phyloP scores from a whole-genome alignment of 495 filamentous ascomycete species.

The Viridothelium virens region DNA sequence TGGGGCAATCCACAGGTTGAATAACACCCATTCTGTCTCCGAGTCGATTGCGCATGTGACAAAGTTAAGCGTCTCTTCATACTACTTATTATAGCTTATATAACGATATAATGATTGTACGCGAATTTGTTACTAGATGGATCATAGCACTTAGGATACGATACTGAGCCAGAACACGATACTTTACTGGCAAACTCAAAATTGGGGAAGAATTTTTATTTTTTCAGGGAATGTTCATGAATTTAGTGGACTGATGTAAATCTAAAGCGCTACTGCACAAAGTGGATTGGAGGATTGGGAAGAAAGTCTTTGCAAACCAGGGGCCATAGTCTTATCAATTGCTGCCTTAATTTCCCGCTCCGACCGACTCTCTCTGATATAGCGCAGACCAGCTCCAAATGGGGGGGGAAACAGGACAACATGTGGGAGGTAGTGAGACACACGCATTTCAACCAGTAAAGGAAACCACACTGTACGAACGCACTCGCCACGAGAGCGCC shows the following conservation, averaged over 20 bases:
- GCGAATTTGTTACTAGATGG: too few species aligned
- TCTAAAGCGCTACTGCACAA: slow-evolving; percentile 8
- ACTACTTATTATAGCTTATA: too few species aligned
- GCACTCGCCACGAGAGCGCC: slow-evolving; percentile 3
- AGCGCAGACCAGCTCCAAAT: slow-evolving; percentile 7
- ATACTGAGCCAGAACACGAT: too few species aligned
- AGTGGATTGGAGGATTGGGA: not conserved
- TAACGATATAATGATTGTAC: too few species aligned
- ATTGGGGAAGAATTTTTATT: not conserved
- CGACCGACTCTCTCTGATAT: not conserved
- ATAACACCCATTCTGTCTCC: too few species aligned
- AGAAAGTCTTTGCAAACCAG: slow-evolving; percentile 1
- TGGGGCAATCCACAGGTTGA: too few species aligned
- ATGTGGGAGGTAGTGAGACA: not conserved
- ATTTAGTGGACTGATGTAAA: not conserved
- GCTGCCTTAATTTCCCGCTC: not conserved
- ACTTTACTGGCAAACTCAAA: not conserved
- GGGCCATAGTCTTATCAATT: slow-evolving; percentile 8
- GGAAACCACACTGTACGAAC: not conserved
- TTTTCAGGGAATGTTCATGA: not conserved
- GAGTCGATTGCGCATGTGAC: too few species aligned
- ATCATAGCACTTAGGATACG: too few species aligned
- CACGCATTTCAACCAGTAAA: slow-evolving; percentile 9
- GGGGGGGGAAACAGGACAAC: not conserved
- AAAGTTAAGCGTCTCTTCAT: too few species aligned